Base-by-base conservation (phyloP, 495 filamentous ascomycete genomes). In the Talaromyces liani region DNA sequence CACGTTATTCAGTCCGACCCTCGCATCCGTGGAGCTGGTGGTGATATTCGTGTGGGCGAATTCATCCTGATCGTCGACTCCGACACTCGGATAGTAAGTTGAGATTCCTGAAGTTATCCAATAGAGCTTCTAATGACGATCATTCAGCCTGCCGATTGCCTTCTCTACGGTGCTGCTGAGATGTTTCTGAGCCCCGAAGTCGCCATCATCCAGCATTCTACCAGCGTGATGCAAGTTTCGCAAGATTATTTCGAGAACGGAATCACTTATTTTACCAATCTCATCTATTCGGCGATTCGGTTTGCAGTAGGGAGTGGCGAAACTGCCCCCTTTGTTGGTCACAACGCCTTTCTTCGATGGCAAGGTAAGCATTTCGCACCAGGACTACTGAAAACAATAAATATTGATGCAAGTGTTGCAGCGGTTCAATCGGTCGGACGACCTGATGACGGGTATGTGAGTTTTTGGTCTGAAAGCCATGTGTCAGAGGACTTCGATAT, bases 261-360 rank as follows among this genome's bases (percentile, higher is more conserved):
- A 77, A 59, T 78, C 66, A 75, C 76, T 14, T 79, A 73, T 67
- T 78, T 78, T 64, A 78, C 76, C 9, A 71, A 76, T 41, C 67
- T 78, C n/a, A 72, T 77, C 58, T 78, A 78, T 65, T 74, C 75
- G 1, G 70, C 75, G 27, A 77, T 77, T 56, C 68, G 68, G 24
- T 77, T 72, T 65, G 68, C 75, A 8, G 75, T 77, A 4, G 65
- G 71, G 31, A 70, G 65, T 61, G 75, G 75, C 27, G 75, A 77
- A 34, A 71, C 73, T 31, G 73, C 75, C 45, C 75, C 75, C 25
- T 88, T 88, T 60, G 86, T 88, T 65, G 86, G 86, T 18, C 89
- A 92, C 76, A 92, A 92, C 69, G 89, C 89, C 54, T 84, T 92
- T 64, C 82, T 92, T 36, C 85, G 89, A 61, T 92, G 89, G 89